A percentile compares a stretch with the other conserved stretches of the same genome.
Evolutionary conservation across 2,329 filamentous ascomycete genomes (phyloP).

Genomic region (Fusarium marasasianum): DNA sequence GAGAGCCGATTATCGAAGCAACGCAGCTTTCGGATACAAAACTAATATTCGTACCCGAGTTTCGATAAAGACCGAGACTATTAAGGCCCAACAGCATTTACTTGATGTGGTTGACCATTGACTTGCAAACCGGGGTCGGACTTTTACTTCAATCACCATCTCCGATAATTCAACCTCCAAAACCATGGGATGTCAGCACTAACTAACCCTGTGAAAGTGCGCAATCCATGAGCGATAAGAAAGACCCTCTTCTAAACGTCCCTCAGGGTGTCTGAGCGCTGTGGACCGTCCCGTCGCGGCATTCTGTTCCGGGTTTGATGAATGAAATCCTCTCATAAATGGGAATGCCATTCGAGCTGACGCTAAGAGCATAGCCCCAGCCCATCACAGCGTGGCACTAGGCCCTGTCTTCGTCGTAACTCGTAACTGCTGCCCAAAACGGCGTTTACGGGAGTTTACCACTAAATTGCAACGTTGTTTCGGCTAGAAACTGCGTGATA

Average conservation of each 20-base stretch:
- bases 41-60: background rate
- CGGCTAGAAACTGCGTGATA: background rate
- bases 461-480: conserved; percentile 15
- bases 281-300: background rate
- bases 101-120: background rate
- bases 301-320: background rate
- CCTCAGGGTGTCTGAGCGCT: background rate
- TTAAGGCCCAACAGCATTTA: background rate
- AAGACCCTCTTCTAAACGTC: background rate
- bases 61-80: background rate
- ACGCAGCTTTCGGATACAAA: background rate
- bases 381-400: background rate
- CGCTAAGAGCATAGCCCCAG: background rate
- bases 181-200: background rate
- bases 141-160: conserved; percentile 8
- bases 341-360: conserved; percentile 4
- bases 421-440: background rate
- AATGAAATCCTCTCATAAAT: background rate
- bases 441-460: background rate
- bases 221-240: background rate
- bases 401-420: background rate
- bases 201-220: background rate
- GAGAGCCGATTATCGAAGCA: background rate
- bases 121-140: background rate
- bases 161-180: background rate